A percentile compares a stretch with the other conserved stretches of the same genome.
These are phyloP conservation scores for Fusarium austroafricanum DNA, from an alignment of 2,329 filamentous ascomycete species.

Conservation along the genomic window DNA sequence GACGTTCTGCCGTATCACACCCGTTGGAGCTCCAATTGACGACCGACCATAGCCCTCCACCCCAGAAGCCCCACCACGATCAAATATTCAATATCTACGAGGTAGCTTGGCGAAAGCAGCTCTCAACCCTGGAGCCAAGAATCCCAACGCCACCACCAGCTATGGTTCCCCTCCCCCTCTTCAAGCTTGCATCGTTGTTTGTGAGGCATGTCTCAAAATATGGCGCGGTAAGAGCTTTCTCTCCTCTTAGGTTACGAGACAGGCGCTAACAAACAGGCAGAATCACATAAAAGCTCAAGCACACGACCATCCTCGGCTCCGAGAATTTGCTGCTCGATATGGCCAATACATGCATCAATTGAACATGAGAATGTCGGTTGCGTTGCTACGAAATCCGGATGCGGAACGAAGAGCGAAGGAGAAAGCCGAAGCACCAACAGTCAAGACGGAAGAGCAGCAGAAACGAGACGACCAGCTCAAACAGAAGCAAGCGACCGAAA, in stretches of 20 bases:
- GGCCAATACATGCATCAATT: slow-evolving; percentile 74
- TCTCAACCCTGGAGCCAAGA: slow-evolving; percentile 37
- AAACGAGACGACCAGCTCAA: slow-evolving; percentile 64
- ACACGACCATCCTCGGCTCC: slow-evolving; percentile 72
- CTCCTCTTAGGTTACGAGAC: neutral
- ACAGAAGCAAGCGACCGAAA: slow-evolving; percentile 51
- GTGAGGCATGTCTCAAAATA: slow-evolving; percentile 76
- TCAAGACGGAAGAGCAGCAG: slow-evolving; percentile 72
- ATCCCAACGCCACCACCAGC: slow-evolving; percentile 25
- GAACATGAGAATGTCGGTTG: slow-evolving; percentile 73
- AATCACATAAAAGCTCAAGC: slow-evolving; percentile 75
- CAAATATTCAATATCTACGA: slow-evolving; percentile 16
- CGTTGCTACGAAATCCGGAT: slow-evolving; percentile 66
- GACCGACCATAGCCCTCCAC: neutral
- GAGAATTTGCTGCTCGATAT: slow-evolving; percentile 69
- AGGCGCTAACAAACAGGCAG: slow-evolving; percentile 52
- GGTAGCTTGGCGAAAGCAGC: slow-evolving; percentile 17
- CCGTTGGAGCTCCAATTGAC: slow-evolving; percentile 18
- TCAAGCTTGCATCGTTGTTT: slow-evolving; percentile 74
- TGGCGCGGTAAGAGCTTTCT: slow-evolving; percentile 67
- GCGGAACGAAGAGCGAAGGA: slow-evolving; percentile 70
- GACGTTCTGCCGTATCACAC: neutral
- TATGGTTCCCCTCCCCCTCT: slow-evolving; percentile 75
- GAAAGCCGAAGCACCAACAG: slow-evolving; percentile 71
- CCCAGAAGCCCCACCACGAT: slow-evolving; percentile 29